These are phyloP conservation scores for Thermothelomyces thermophilus DNA, from an alignment of 2,329 filamentous ascomycete genomes.

Conservation along the genomic window DNA sequence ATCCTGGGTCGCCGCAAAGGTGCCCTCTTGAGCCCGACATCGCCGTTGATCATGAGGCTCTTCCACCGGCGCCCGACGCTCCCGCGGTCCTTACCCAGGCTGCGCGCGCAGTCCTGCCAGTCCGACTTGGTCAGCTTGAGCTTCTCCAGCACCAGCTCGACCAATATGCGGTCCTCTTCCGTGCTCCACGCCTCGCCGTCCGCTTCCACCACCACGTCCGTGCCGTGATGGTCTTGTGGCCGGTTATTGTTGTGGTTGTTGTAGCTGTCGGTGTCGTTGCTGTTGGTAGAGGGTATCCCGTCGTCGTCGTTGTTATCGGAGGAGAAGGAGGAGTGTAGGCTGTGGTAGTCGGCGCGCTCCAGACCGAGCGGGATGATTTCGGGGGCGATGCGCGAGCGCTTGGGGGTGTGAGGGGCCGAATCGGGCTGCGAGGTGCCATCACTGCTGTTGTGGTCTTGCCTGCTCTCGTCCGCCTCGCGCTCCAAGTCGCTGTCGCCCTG, in stretches of 20 bases:
- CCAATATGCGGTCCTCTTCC: slow-evolving; percentile 58
- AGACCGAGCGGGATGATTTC: slow-evolving; percentile 55
- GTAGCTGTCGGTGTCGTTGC: neutral
- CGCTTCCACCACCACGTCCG: slow-evolving; percentile 38
- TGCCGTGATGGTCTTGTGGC: slow-evolving; percentile 21
- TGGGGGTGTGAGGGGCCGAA: slow-evolving; percentile 45
- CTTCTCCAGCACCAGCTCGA: slow-evolving; percentile 63
- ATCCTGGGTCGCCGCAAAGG: slow-evolving; percentile 42
- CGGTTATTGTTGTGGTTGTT: slow-evolving; percentile 11
- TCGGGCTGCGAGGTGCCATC: slow-evolving; percentile 6
- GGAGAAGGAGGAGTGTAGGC: slow-evolving; percentile 31
- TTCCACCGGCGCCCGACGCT: slow-evolving; percentile 56
- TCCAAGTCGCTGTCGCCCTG: slow-evolving; percentile 23
- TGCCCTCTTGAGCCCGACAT: slow-evolving; percentile 51
- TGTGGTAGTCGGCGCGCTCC: slow-evolving; percentile 52
- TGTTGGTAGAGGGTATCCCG: neutral
- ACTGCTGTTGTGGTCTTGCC: slow-evolving; percentile 15
- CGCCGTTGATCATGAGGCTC: slow-evolving; percentile 52
- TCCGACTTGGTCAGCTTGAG: slow-evolving; percentile 57
- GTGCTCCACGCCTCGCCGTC: slow-evolving; percentile 50
- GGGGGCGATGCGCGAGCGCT: slow-evolving; percentile 54
- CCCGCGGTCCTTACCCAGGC: slow-evolving; percentile 53
- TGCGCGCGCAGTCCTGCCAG: slow-evolving; percentile 61
- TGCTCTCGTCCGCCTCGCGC: slow-evolving; percentile 22
- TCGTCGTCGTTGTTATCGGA: neutral